Percentiles rank a stretch among this genome's conserved stretches.
Conservation (phyloP, 495 filamentous ascomycete genomes). For the Podospora pseudoanserina region DNA sequence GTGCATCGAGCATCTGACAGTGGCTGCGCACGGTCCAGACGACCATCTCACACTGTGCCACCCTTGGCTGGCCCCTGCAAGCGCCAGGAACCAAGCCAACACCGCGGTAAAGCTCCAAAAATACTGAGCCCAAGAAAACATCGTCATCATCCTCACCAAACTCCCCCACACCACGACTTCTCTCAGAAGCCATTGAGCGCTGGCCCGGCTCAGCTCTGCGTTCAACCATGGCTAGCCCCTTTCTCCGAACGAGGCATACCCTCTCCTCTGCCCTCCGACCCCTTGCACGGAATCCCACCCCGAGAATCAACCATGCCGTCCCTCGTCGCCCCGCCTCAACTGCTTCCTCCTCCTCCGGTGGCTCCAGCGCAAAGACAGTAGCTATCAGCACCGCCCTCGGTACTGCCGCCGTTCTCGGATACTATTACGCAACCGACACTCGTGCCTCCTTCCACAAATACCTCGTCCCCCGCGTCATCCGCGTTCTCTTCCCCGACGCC, state of each 20-base stretch:
- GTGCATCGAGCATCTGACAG: not conserved
- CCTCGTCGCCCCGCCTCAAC: slow-evolving; percentile 39
- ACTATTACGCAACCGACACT: slow-evolving; percentile 85
- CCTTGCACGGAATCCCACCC: slow-evolving; percentile 10
- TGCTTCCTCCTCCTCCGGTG: slow-evolving; percentile 17
- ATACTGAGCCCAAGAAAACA: slow-evolving; percentile 7
- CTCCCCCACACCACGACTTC: slow-evolving; percentile 8
- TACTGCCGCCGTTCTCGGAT: slow-evolving; percentile 40
- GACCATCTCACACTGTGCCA: not conserved
- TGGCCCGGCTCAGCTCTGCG: slow-evolving; percentile 31
- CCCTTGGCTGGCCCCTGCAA: not conserved
- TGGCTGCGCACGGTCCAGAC: not conserved
- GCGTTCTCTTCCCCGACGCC: slow-evolving; percentile 71
- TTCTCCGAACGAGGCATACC: slow-evolving; percentile 31
- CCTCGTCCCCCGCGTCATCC: slow-evolving; percentile 68
- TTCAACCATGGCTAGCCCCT: slow-evolving; percentile 37
- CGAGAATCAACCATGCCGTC: slow-evolving; percentile 15
- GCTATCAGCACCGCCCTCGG: slow-evolving; percentile 55
- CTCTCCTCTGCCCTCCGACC: slow-evolving; percentile 33
- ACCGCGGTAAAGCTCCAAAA: slow-evolving; percentile 3
- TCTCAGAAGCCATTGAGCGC: slow-evolving; percentile 38
- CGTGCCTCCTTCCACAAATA: slow-evolving; percentile 81
- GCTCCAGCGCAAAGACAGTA: slow-evolving; percentile 37
- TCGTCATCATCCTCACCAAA: slow-evolving; percentile 7
- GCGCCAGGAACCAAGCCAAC: slow-evolving; percentile 2